phyloP scores from a whole-genome alignment of 2,329 filamentous ascomycete genomes.

The Paraphaeosphaeria sporulosa region DNA sequence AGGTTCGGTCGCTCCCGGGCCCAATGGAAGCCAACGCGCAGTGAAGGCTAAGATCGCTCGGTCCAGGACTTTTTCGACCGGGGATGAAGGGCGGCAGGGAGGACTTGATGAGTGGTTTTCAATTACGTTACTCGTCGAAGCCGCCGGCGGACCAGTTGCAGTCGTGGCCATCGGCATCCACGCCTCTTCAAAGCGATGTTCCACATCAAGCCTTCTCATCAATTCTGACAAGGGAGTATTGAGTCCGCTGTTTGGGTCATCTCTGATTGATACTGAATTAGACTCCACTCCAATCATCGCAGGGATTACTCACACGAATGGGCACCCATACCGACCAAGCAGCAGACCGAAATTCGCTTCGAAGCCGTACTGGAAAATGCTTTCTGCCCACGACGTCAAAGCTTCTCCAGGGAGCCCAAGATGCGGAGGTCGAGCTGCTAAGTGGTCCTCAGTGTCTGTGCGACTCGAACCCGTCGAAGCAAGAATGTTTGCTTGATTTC shows the following conservation, averaged over 20 bases:
- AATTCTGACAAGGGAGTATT: background rate
- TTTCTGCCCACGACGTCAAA: background rate
- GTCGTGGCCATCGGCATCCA: background rate
- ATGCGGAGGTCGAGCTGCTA: background rate
- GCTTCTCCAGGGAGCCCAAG: background rate
- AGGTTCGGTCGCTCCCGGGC: background rate
- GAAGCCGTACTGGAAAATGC: conserved; percentile 16
- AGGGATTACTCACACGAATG: conserved; percentile 15
- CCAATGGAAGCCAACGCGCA: background rate
- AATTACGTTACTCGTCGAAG: background rate
- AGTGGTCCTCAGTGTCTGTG: background rate
- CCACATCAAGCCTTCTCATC: background rate
- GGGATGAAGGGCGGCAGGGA: too few relatives aligned
- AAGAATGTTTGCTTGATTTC: background rate
- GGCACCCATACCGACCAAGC: conserved; percentile 20
- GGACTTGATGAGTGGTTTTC: too few relatives aligned
- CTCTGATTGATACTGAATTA: background rate
- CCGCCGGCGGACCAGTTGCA: background rate
- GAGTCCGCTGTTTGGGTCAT: background rate
- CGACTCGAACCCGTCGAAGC: background rate
- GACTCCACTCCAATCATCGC: too few relatives aligned
- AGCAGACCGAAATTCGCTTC: conserved; percentile 16
- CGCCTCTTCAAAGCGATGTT: background rate
- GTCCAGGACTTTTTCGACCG: background rate
- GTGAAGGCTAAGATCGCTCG: conserved; percentile 4